Conservation (phyloP, 768 basidiomycete species). For the Suillus brevipes region DNA sequence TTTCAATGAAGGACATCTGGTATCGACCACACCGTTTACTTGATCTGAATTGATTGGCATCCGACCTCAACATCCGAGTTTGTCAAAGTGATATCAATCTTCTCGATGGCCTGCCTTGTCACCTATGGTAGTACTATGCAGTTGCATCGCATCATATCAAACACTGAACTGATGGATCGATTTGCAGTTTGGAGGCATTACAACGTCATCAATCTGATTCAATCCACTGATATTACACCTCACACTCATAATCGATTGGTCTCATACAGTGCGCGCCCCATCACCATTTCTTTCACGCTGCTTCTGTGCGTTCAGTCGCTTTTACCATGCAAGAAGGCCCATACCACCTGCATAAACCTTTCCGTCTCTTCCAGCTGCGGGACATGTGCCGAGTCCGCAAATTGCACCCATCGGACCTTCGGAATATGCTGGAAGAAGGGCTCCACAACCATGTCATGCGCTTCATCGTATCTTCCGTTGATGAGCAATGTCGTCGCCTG, state of each 20-base stretch:
- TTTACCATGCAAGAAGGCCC: slow-evolving; percentile 24
- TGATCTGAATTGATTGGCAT: not conserved
- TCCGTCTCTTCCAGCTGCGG: slow-evolving; percentile 39
- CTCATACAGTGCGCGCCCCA: not conserved
- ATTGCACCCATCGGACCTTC: slow-evolving; percentile 38
- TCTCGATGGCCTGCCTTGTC: too few relatives aligned
- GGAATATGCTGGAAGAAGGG: slow-evolving; percentile 36
- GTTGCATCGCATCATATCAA: too few relatives aligned
- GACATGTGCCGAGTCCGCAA: slow-evolving; percentile 37
- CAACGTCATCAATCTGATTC: not conserved
- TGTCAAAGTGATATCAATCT: too few relatives aligned
- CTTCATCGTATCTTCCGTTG: slow-evolving; percentile 40
- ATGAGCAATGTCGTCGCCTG: slow-evolving; percentile 33
- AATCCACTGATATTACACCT: not conserved
- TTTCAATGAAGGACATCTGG: not conserved
- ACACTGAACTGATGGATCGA: not conserved
- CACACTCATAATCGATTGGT: not conserved
- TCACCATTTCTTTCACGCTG: not conserved
- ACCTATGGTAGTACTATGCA: too few relatives aligned
- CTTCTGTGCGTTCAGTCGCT: not conserved
- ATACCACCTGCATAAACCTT: slow-evolving; percentile 34
- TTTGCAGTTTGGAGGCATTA: not conserved
- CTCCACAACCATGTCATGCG: slow-evolving; percentile 32
- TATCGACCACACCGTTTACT: not conserved
- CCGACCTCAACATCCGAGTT: not conserved